Base-by-base conservation (phyloP, 495 filamentous ascomycete species). In the Corynascus novoguineensis region DNA sequence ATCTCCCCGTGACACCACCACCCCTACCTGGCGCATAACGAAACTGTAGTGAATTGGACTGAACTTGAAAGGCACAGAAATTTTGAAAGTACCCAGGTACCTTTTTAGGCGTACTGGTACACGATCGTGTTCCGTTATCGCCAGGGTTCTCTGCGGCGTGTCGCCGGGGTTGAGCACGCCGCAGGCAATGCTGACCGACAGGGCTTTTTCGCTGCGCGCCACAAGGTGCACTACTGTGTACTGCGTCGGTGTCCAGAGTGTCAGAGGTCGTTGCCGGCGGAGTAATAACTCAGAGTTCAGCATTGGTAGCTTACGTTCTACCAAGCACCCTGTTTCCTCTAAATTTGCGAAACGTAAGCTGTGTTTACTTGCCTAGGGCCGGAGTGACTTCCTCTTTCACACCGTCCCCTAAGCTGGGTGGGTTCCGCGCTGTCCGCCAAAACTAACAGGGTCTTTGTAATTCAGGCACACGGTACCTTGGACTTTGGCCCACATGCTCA, bases 91-190 rank as follows among this genome's bases (percentile, higher is more conserved):
- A 44, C 38, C 25, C 25, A 53, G 31, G 31, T 28, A 38, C 35
- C 17, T 40, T 19, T 49, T 42, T 38, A 15, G 15, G 53, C 31
- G 64, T 66, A 66, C 58, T 55, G 47, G 64, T 66, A 66, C 64
- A 35, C 32, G 41, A 11, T 32, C 44, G 41, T 40, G 53, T 24
- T 32, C 49, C 54, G 29, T 49, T 15, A 12, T 21, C 50, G 44
- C 59, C 57, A 29, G 55, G 52, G n/a, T 1, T 8, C 35, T 57
- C 53, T 50, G 49, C 55, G 59, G 53, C 55, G 53, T 59, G 59
- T 34, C 55, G 47, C 45, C 45, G 29, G 51, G 19, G 54, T 47
- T 31, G 48, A 21, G 24, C 22, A 21, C 21, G 19, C 46, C 37
- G 25, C 19, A 25, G 11, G 5, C 11, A 31, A n/a, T 46, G 52